phyloP scores from a whole-genome alignment of 2,329 filamentous ascomycete genomes.

The Alternaria novae-zelandiae region DNA sequence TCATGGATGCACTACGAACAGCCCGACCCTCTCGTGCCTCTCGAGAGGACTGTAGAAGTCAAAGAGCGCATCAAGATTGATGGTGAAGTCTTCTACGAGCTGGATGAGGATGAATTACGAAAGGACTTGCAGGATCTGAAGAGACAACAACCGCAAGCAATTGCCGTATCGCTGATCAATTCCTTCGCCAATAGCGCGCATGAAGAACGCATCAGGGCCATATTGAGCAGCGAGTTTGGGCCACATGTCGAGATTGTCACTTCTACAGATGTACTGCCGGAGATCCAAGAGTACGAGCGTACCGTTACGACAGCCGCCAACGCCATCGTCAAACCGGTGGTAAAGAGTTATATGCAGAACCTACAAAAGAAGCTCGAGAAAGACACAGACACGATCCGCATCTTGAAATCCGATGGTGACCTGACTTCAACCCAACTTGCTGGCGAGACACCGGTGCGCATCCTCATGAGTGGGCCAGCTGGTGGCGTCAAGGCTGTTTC shows the following conservation, averaged over 20 bases:
- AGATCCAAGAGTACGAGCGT: conserved; percentile 58
- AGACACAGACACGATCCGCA: conserved; percentile 55
- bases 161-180: conserved; percentile 57
- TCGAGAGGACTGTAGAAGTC: conserved; percentile 57
- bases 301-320: conserved; percentile 58
- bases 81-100: conserved; percentile 49
- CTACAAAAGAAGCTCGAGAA: conserved; percentile 48
- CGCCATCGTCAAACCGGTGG: conserved; percentile 56
- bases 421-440: conserved; percentile 55
- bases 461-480: conserved; percentile 59
- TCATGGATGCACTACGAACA: conserved; percentile 58
- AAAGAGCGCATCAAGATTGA: conserved; percentile 54
- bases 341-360: conserved; percentile 55
- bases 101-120: conserved; percentile 51
- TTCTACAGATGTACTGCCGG: conserved; percentile 55
- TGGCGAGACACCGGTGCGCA: conserved; percentile 56
- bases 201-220: conserved; percentile 48
- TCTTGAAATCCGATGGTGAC: conserved; percentile 59
- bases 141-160: conserved; percentile 52
- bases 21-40: conserved; percentile 57
- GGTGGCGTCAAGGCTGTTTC: conserved; percentile 58
- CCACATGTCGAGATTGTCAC: conserved; percentile 53
- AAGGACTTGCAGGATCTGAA: conserved; percentile 49
- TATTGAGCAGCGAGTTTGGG: conserved; percentile 54
- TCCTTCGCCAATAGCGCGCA: conserved; percentile 55